Conservation (phyloP, 2,329 filamentous ascomycete genomes). For the Colletotrichum viniferum region DNA sequence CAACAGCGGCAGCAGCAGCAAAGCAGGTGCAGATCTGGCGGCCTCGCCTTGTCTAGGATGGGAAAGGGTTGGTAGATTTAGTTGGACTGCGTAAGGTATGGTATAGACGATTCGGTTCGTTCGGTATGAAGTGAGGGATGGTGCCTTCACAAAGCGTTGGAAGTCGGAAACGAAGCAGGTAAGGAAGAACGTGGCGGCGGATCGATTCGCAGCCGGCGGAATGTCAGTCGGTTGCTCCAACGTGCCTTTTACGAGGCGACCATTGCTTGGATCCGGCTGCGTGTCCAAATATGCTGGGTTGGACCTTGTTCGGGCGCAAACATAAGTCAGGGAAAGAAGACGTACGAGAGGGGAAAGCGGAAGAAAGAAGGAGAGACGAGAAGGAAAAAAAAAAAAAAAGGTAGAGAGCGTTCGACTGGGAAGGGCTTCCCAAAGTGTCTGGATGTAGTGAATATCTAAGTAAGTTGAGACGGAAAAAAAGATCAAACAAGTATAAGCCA, state of each 20-base stretch:
- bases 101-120: background rate
- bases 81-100: background rate
- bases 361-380: background rate
- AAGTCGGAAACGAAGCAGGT: background rate
- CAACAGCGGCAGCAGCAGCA: background rate
- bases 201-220: conserved; percentile 8
- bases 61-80: background rate
- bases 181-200: conserved; percentile 4
- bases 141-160: background rate
- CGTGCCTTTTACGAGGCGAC: background rate
- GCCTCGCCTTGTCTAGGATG: background rate
- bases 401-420: conserved; percentile 1
- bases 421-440: background rate
- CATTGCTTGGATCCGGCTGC: conserved; percentile 6
- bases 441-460: background rate
- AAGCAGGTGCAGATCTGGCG: background rate
- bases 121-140: background rate
- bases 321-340: background rate
- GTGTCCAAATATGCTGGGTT: conserved; percentile 8
- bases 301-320: conserved; percentile 13
- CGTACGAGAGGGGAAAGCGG: background rate
- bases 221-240: conserved; percentile 1
- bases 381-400: background rate
- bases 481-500: background rate
- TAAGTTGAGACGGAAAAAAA: background rate